These are phyloP conservation scores for Lachnellula suecica DNA, from an alignment of 2,329 filamentous ascomycete species.

Conservation along the genomic window DNA sequence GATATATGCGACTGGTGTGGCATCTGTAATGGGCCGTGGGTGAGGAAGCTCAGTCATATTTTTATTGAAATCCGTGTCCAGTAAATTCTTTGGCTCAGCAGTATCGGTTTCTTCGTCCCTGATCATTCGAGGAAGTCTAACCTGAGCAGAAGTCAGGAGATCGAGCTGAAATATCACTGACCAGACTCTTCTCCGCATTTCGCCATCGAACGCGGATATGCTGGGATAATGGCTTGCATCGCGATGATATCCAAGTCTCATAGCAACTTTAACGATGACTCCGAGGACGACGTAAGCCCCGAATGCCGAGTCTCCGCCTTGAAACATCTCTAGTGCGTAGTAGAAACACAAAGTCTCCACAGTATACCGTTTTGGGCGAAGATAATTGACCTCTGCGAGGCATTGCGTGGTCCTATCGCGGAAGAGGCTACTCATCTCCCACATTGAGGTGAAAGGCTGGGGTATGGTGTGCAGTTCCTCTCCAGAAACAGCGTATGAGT, in stretches of 20 bases:
- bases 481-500: conserved; percentile 34
- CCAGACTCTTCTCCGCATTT: conserved; percentile 63
- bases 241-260: conserved; percentile 54
- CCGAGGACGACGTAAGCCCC: conserved; percentile 52
- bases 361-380: conserved; percentile 45
- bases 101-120: conserved; percentile 62
- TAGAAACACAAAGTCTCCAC: conserved; percentile 51
- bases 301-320: conserved; percentile 48
- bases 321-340: conserved; percentile 49
- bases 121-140: conserved; percentile 66
- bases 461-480: conserved; percentile 35
- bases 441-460: conserved; percentile 32
- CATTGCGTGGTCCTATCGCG: conserved; percentile 49
- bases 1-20: conserved; percentile 55
- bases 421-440: conserved; percentile 45
- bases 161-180: conserved; percentile 57
- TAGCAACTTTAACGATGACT: conserved; percentile 50
- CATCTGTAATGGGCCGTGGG: conserved; percentile 52
- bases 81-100: conserved; percentile 57
- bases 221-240: conserved; percentile 30
- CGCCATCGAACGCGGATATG: conserved; percentile 50
- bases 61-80: conserved; percentile 63
- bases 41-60: conserved; percentile 53
- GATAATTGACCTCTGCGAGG: conserved; percentile 49
- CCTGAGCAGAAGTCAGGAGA: conserved; percentile 62